Evolutionary conservation across 805 yeast species (phyloP).

Genomic region (Kodamaea neixiangensis): DNA sequence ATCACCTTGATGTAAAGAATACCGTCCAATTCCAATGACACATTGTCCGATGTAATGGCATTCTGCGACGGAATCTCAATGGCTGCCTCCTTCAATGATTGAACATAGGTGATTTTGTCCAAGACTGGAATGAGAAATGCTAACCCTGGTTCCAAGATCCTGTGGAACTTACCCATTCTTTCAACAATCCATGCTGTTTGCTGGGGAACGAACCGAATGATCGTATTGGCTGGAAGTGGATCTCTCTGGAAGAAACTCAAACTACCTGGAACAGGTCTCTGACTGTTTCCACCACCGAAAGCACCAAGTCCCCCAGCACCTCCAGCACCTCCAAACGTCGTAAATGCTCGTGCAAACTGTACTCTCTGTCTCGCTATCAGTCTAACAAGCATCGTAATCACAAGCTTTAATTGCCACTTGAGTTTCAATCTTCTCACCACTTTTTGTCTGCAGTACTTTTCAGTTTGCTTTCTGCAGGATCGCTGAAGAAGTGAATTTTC

Average conservation of each 20-base stretch:
- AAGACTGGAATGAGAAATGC: constrained; percentile 71
- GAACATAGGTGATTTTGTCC: constrained; percentile 79
- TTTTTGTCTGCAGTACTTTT: no score
- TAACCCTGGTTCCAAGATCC: constrained; percentile 69
- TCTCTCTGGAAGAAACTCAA: constrained; percentile 62
- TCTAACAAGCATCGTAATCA: background rate
- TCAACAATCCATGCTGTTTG: constrained; percentile 91
- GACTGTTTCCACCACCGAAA: background rate
- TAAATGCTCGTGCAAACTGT: background rate
- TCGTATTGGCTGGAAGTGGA: constrained; percentile 71
- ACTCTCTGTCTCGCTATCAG: background rate
- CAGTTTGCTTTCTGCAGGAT: no score
- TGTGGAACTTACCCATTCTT: constrained; percentile 82
- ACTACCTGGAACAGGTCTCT: background rate
- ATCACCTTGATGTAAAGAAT: constrained; percentile 73
- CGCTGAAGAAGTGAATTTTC: no score
- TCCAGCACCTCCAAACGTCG: constrained; percentile 7
- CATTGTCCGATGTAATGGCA: constrained; percentile 86
- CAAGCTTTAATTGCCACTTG: background rate
- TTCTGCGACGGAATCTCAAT: constrained; percentile 81
- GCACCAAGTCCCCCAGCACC: background rate
- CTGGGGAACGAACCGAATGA: constrained; percentile 80
- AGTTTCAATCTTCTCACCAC: background rate
- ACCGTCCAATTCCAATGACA: constrained; percentile 82
- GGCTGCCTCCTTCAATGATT: constrained; percentile 81